Evolutionary conservation across 805 yeast genomes (phyloP).

Genomic region (Starmerella sirachaensis): DNA sequence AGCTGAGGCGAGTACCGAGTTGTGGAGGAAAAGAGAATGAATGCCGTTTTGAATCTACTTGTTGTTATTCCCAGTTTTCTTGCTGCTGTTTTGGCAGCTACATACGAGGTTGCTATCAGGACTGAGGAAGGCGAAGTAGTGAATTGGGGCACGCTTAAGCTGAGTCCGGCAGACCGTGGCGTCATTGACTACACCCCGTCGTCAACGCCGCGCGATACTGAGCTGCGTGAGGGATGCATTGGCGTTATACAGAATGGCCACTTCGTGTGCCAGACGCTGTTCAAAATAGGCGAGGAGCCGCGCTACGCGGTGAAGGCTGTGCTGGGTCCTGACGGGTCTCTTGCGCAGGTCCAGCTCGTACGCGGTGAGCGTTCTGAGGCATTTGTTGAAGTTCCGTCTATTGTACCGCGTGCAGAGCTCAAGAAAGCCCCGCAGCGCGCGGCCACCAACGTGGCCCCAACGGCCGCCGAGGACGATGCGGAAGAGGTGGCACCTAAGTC

Average conservation of each 20-base stretch:
- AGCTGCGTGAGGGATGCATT: constrained; percentile 12
- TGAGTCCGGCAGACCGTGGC: neutral
- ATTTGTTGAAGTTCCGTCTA: constrained; percentile 2
- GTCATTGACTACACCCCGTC: neutral
- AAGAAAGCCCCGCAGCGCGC: neutral
- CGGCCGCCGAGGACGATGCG: constrained; percentile 26
- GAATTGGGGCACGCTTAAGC: constrained; percentile 2
- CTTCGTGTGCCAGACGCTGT: constrained; percentile 13
- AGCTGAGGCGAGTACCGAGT: too few species aligned
- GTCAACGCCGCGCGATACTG: neutral
- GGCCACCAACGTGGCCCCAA: neutral
- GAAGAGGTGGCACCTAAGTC: constrained; percentile 10
- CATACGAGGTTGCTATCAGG: constrained; percentile 1
- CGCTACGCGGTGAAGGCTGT: constrained; percentile 4
- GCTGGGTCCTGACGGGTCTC: constrained; percentile 4
- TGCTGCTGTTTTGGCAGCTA: neutral
- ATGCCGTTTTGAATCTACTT: too few species aligned
- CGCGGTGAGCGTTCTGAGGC: constrained; percentile 20
- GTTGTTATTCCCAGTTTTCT: too few species aligned
- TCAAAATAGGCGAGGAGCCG: neutral
- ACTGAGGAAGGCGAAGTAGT: neutral
- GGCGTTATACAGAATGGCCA: constrained; percentile 7
- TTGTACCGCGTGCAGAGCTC: constrained; percentile 8
- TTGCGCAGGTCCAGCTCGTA: constrained; percentile 8
- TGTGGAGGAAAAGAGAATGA: too few species aligned